phyloP scores from a whole-genome alignment of 768 basidiomycete species.

The Pleurotus tuber-regium region DNA sequence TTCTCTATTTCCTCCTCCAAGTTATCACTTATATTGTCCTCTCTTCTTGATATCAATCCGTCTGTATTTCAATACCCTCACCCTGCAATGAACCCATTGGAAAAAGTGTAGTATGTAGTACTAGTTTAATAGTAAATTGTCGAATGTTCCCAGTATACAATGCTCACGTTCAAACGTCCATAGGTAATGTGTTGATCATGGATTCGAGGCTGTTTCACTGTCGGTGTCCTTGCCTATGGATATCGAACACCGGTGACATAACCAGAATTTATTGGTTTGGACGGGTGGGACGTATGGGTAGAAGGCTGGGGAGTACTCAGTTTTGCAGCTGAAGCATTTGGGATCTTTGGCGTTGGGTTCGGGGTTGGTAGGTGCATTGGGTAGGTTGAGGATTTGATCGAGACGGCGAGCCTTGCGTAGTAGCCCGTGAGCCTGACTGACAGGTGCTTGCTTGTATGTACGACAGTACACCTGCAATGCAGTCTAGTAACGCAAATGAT shows the following conservation, averaged over 20 bases:
- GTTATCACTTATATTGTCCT: neutral
- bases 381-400: constrained; percentile 63
- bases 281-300: constrained; percentile 37
- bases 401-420: constrained; percentile 87
- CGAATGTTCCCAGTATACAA: too few species aligned
- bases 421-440: constrained; percentile 75
- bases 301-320: constrained; percentile 76
- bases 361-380: constrained; percentile 22
- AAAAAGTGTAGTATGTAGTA: constrained; percentile 11
- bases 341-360: constrained; percentile 27
- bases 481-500: constrained; percentile 47
- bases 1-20: too few species aligned
- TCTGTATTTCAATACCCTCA: constrained; percentile 10
- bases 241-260: constrained; percentile 3
- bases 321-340: constrained; percentile 59
- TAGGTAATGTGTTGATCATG: too few species aligned
- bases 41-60: constrained; percentile 2
- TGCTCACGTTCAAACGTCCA: too few species aligned
- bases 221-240: neutral
- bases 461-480: constrained; percentile 86
- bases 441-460: constrained; percentile 77
- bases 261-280: constrained; percentile 7
- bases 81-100: constrained; percentile 11
- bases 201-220: too few species aligned
- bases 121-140: constrained; percentile 4